These are phyloP conservation scores for Neolecta irregularis DNA, from an alignment of 1,139 yeast genomes.

Conservation along the genomic window DNA sequence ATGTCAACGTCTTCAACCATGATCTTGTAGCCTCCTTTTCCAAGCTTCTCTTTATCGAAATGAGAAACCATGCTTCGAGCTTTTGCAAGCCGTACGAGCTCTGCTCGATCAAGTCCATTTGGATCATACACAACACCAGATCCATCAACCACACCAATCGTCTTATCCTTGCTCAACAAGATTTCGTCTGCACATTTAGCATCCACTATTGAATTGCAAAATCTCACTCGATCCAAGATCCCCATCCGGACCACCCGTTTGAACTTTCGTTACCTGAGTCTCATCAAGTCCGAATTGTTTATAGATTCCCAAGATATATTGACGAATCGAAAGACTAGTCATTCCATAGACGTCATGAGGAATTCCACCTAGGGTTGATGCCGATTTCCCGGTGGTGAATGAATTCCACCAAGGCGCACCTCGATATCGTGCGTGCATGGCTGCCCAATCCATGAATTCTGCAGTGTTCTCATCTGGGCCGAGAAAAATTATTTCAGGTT, in stretches of 20 bases:
- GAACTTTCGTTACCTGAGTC: conserved; percentile 57
- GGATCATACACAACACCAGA: conserved; percentile 92
- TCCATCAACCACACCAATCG: conserved; percentile 86
- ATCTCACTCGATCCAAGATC: conserved; percentile 86
- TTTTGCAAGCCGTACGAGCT: conserved; percentile 63
- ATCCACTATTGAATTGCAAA: too few relatives aligned
- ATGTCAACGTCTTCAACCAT: conserved; percentile 76
- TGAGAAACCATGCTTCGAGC: conserved; percentile 60
- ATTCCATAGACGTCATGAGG: conserved; percentile 97
- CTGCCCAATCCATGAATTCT: conserved; percentile 95
- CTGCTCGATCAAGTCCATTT: conserved; percentile 66
- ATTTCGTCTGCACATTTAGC: too few relatives aligned
- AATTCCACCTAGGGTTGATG: conserved; percentile 84
- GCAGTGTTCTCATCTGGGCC: conserved; percentile 99
- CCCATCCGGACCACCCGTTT: conserved; percentile 99
- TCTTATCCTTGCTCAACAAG: conserved; percentile 68
- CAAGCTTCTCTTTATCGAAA: conserved; percentile 51
- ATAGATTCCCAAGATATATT: conserved; percentile 79
- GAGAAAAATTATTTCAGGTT: conserved; percentile 82
- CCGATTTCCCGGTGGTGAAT: conserved; percentile 90
- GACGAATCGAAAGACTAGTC: conserved; percentile 90
- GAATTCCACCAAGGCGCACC: conserved; percentile 99
- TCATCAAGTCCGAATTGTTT: conserved; percentile 54
- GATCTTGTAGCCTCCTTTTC: conserved; percentile 63
- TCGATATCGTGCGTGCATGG: conserved; percentile 77